A percentile compares a stretch with the other conserved stretches of the same genome.
These are phyloP conservation scores for Cercospora janseana DNA, from an alignment of 2,329 filamentous ascomycete genomes.

Conservation along the genomic window DNA sequence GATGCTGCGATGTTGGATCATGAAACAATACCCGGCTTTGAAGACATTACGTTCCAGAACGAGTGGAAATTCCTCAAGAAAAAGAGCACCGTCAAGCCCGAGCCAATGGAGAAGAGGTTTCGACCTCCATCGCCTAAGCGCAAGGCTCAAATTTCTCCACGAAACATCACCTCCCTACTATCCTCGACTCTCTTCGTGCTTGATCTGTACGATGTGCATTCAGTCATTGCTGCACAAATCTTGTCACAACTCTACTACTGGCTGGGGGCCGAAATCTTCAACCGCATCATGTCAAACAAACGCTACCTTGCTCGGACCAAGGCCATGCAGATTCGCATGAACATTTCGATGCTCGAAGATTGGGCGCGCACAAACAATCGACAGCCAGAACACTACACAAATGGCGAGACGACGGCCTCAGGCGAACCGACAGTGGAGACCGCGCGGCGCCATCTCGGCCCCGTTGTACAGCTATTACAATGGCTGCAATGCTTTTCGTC, in stretches of 20 bases:
- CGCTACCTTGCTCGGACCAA: slow-evolving; percentile 95
- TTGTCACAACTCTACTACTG: slow-evolving; percentile 92
- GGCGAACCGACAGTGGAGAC: slow-evolving; percentile 87
- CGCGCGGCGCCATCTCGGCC: slow-evolving; percentile 78
- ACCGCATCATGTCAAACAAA: slow-evolving; percentile 93
- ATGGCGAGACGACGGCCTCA: slow-evolving; percentile 78
- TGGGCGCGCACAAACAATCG: slow-evolving; percentile 94
- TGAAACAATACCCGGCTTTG: slow-evolving; percentile 95
- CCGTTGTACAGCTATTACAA: slow-evolving; percentile 88
- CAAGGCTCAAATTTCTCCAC: slow-evolving; percentile 83
- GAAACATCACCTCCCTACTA: slow-evolving; percentile 91
- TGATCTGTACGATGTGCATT: slow-evolving; percentile 98
- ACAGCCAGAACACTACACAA: slow-evolving; percentile 91
- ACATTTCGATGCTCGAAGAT: slow-evolving; percentile 89
- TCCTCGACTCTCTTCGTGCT: slow-evolving; percentile 96
- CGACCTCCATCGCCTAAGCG: slow-evolving; percentile 91
- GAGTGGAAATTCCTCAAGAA: slow-evolving; percentile 97
- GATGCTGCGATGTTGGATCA: slow-evolving; percentile 94
- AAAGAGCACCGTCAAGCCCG: slow-evolving; percentile 82
- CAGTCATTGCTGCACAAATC: slow-evolving; percentile 89
- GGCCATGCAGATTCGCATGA: slow-evolving; percentile 99
- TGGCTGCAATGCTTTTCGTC: slow-evolving; percentile 99
- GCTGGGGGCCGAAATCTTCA: slow-evolving; percentile 94
- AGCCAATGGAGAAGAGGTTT: slow-evolving; percentile 85
- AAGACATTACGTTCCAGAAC: slow-evolving; percentile 94